phyloP scores from a whole-genome alignment of 306 rosid species.

The Mimosa pudica region DNA sequence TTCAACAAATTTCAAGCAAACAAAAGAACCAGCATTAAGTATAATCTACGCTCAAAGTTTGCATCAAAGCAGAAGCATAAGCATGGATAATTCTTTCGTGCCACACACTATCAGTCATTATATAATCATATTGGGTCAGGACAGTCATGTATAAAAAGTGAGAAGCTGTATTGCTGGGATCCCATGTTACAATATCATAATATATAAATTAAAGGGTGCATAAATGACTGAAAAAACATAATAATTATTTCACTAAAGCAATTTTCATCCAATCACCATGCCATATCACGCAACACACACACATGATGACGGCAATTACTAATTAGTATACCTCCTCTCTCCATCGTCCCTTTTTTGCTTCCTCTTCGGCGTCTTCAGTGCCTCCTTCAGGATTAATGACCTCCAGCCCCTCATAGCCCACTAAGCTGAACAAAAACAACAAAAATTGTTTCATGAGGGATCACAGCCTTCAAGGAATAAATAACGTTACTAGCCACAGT shows the following conservation, averaged over 20 bases:
- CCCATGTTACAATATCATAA: background rate
- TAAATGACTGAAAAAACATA: background rate
- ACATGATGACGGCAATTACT: background rate
- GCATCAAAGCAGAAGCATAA: background rate
- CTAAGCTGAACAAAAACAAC: constrained; percentile 33
- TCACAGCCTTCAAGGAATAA: constrained; percentile 26
- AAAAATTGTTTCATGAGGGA: constrained; percentile 6
- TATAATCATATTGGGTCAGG: constrained; percentile 13
- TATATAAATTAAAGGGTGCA: background rate
- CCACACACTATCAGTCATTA: background rate
- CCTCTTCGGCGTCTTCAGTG: constrained; percentile 92
- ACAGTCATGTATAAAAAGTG: background rate
- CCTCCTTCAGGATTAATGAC: constrained; percentile 97
- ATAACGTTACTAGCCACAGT: constrained; percentile 23
- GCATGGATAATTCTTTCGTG: constrained; percentile 11
- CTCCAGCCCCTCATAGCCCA: constrained; percentile 84
- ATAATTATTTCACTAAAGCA: background rate
- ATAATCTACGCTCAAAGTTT: background rate
- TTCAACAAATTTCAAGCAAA: constrained; percentile 2
- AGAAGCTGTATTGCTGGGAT: background rate
- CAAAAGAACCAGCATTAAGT: background rate
- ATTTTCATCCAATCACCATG: background rate
- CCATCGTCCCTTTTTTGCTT: constrained; percentile 95
- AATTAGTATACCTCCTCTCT: constrained; percentile 69
- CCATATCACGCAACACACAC: background rate